These are phyloP conservation scores for Neoascochyta sp. DNA, from an alignment of 2,329 filamentous ascomycete species.

Conservation along the genomic window DNA sequence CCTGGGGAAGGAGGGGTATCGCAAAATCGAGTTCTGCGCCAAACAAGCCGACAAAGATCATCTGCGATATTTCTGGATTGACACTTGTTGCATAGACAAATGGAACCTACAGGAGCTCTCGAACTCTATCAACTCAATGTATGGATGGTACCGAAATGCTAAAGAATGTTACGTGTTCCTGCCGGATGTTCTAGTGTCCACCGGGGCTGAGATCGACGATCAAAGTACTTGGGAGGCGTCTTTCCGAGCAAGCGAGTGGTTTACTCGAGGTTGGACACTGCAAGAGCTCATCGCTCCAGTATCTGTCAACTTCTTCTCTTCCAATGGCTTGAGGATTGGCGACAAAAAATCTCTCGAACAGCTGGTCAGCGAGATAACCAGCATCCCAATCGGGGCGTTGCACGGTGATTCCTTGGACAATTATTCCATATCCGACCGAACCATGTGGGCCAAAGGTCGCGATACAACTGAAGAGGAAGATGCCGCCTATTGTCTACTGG, in stretches of 20 bases:
- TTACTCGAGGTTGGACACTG: conserved; percentile 12
- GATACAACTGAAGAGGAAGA: conserved; percentile 24
- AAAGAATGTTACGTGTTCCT: conserved; percentile 18
- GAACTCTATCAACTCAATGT: conserved; percentile 15
- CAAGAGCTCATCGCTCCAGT: conserved; percentile 9
- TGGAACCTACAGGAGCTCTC: conserved; percentile 9
- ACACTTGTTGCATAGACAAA: conserved; percentile 14
- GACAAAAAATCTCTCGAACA: conserved; percentile 12
- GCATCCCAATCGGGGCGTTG: conserved; percentile 13
- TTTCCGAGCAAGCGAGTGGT: conserved; percentile 14
- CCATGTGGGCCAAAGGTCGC: conserved; percentile 15
- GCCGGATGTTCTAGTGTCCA: conserved; percentile 11
- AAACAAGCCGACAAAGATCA: conserved; percentile 10
- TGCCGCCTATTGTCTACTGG: conserved; percentile 20
- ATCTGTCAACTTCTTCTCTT: conserved; percentile 14
- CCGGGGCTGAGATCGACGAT: conserved; percentile 1
- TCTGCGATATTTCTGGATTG: conserved; percentile 12
- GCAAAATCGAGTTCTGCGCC: conserved; percentile 10
- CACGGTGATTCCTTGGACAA: conserved; percentile 10
- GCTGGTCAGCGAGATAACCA: conserved; percentile 12
- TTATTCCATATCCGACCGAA: conserved; percentile 19
- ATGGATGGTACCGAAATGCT: conserved; percentile 16
- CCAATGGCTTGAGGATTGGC: conserved; percentile 7
- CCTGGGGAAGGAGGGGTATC: conserved; percentile 4
- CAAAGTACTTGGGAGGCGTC: conserved; percentile 11